These are phyloP conservation scores for Neonectria ditissima DNA, from an alignment of 2,329 filamentous ascomycete genomes.

Conservation along the genomic window DNA sequence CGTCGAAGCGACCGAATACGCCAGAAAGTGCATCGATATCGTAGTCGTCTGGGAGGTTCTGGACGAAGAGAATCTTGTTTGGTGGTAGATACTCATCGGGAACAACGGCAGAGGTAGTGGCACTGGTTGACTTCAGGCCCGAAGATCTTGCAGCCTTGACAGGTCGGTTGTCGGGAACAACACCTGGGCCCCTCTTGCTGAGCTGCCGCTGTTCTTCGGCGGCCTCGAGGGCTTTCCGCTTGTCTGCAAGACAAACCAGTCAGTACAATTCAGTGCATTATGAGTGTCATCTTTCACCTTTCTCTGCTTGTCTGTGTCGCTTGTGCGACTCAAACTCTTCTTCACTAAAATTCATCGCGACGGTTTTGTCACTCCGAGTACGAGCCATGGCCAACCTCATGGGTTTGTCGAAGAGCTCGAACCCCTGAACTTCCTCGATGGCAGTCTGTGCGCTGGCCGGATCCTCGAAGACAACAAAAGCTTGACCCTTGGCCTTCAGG, in stretches of 20 bases:
- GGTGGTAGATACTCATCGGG: conserved; percentile 98
- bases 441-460: conserved; percentile 83
- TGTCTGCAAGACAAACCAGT: conserved; percentile 57
- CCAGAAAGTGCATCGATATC: conserved; percentile 82
- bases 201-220: conserved; percentile 82
- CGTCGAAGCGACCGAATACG: conserved; percentile 90
- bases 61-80: conserved; percentile 96
- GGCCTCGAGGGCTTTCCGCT: conserved; percentile 85
- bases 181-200: conserved; percentile 73
- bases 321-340: conserved; percentile 93
- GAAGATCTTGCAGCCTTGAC: conserved; percentile 70
- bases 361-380: conserved; percentile 87
- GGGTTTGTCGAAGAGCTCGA: conserved; percentile 91
- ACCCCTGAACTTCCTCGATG: conserved; percentile 90
- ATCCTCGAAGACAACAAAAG: conserved; percentile 90
- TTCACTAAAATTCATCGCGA: conserved; percentile 76
- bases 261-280: background rate
- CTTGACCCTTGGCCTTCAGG: conserved; percentile 92
- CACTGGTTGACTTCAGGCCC: conserved; percentile 81
- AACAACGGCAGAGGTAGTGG: conserved; percentile 76
- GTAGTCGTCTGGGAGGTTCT: conserved; percentile 90
- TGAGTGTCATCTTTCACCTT: conserved; percentile 70
- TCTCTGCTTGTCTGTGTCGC: conserved; percentile 84
- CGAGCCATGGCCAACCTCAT: conserved; percentile 88
- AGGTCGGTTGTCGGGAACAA: conserved; percentile 65